phyloP scores from a whole-genome alignment of 1,139 yeast species.

The Geotrichum cucujoidarum region DNA sequence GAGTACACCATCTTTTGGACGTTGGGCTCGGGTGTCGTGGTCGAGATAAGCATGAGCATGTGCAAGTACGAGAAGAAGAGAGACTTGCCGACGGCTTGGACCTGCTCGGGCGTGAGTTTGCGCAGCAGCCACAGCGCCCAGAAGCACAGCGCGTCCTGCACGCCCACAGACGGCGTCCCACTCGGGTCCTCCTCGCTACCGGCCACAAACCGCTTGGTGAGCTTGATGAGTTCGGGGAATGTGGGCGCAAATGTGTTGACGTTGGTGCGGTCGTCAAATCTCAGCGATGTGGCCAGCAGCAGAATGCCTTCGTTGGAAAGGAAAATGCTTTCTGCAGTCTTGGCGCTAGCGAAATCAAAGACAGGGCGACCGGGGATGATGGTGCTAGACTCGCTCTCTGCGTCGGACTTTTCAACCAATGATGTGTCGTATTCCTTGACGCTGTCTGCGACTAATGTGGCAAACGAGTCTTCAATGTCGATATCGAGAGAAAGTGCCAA shows the following conservation, averaged over 20 bases:
- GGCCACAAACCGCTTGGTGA: conserved; percentile 20
- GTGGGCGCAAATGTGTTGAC: conserved; percentile 21
- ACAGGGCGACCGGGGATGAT: conserved; percentile 2
- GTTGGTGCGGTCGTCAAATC: conserved; percentile 29
- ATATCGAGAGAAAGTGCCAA: conserved; percentile 60
- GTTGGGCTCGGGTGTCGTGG: conserved; percentile 35
- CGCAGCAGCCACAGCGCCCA: conserved; percentile 44
- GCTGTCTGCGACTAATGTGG: conserved; percentile 27
- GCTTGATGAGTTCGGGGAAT: conserved; percentile 26
- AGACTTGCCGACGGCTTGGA: conserved; percentile 21
- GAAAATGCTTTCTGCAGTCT: conserved; percentile 9
- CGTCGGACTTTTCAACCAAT: conserved; percentile 15
- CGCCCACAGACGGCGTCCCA: conserved; percentile 38
- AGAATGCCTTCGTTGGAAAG: conserved; percentile 34
- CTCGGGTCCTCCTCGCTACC: conserved; percentile 23
- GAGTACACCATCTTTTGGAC: conserved; percentile 32
- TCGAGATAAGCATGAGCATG: conserved; percentile 31
- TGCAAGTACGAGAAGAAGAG: conserved; percentile 44
- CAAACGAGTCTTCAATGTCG: conserved; percentile 45
- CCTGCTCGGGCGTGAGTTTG: conserved; percentile 28
- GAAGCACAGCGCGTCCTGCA: conserved; percentile 41
- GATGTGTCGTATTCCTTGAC: conserved; percentile 13
- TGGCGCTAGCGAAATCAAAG: conserved; percentile 22
- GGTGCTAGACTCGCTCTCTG: conserved; percentile 19
- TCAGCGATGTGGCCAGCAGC: conserved; percentile 33